phyloP scores from a whole-genome alignment of 2,329 filamentous ascomycete genomes.

The Pseudopithomyces chartarum region DNA sequence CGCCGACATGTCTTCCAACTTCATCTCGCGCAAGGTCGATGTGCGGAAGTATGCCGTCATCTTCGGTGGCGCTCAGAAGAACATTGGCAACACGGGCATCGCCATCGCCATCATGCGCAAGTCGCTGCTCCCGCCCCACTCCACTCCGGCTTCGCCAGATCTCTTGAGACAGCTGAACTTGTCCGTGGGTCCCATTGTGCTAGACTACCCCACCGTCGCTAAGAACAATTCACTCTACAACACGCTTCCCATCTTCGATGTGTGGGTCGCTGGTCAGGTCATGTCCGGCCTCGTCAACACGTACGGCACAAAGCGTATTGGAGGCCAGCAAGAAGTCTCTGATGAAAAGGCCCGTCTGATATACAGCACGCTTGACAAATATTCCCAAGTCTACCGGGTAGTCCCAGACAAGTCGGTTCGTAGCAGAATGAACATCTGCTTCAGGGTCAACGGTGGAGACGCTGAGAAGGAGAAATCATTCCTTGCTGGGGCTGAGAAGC shows the following conservation, averaged over 20 bases:
- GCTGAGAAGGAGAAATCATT: constrained; percentile 80
- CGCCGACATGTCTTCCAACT: constrained; percentile 94
- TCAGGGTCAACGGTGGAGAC: constrained; percentile 71
- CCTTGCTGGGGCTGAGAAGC: constrained; percentile 70
- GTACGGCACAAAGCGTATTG: constrained; percentile 69
- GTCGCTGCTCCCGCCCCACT: constrained; percentile 70
- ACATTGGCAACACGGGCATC: constrained; percentile 83
- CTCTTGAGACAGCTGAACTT: constrained; percentile 76
- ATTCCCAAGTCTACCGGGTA: constrained; percentile 74
- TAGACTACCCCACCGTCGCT: constrained; percentile 82
- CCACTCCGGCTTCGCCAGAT: constrained; percentile 62
- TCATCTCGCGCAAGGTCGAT: constrained; percentile 79
- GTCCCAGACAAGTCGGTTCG: constrained; percentile 76
- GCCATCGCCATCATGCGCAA: constrained; percentile 87
- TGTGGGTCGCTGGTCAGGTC: constrained; percentile 89
- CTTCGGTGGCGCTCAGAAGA: constrained; percentile 94
- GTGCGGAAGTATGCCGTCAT: constrained; percentile 80
- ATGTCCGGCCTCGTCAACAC: constrained; percentile 73
- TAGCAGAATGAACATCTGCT: constrained; percentile 95
- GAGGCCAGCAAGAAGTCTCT: constrained; percentile 75
- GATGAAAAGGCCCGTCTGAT: constrained; percentile 76
- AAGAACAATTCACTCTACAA: constrained; percentile 98
- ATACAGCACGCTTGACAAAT: constrained; percentile 76
- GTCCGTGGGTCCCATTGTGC: constrained; percentile 77
- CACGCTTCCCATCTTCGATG: constrained; percentile 91